A percentile compares a stretch with the other conserved stretches of the same genome.
Conservation (phyloP, 805 yeast genomes). For the Saccharomycopsis babjevae region DNA sequence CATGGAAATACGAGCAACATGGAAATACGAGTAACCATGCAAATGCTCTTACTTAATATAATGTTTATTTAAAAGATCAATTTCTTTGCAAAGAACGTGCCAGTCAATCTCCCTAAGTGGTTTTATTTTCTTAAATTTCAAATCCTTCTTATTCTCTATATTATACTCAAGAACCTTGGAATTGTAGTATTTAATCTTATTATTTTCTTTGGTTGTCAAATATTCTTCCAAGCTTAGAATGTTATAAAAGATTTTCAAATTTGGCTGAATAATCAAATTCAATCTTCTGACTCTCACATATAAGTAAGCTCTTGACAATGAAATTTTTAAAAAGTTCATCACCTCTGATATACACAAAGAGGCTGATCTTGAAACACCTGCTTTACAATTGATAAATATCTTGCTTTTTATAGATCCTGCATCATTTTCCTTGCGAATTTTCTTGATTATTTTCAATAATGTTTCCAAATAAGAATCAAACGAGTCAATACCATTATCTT, state of each 20-base stretch:
- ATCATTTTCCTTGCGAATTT: conserved; percentile 37
- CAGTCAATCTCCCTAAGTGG: conserved; percentile 66
- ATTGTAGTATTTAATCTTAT: conserved; percentile 13
- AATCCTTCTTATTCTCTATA: conserved; percentile 7
- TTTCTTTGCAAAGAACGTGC: conserved; percentile 78
- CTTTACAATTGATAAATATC: conserved; percentile 84
- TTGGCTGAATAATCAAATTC: conserved; percentile 91
- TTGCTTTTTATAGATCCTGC: conserved; percentile 25
- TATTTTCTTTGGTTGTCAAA: conserved; percentile 17
- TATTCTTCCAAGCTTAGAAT: conserved; percentile 42
- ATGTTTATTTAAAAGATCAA: conserved; percentile 54
- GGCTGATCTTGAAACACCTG: conserved; percentile 92
- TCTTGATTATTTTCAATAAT: conserved; percentile 12
- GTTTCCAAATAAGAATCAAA: conserved; percentile 31
- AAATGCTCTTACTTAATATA: conserved; percentile 10
- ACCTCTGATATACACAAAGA: conserved; percentile 94
- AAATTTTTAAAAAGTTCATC: conserved; percentile 65
- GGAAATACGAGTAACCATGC: too few species aligned
- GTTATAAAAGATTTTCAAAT: conserved; percentile 85
- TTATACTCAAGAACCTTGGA: conserved; percentile 13
- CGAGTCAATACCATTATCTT: conserved; percentile 88
- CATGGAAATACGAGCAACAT: too few species aligned
- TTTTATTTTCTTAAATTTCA: conserved; percentile 7
- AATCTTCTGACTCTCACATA: conserved; percentile 84
- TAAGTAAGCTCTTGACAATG: conserved; percentile 70